Percentiles rank a stretch among this genome's conserved stretches.
Evolutionary conservation across 805 yeast species (phyloP).

Genomic region (Cyberlindnera mrakii): DNA sequence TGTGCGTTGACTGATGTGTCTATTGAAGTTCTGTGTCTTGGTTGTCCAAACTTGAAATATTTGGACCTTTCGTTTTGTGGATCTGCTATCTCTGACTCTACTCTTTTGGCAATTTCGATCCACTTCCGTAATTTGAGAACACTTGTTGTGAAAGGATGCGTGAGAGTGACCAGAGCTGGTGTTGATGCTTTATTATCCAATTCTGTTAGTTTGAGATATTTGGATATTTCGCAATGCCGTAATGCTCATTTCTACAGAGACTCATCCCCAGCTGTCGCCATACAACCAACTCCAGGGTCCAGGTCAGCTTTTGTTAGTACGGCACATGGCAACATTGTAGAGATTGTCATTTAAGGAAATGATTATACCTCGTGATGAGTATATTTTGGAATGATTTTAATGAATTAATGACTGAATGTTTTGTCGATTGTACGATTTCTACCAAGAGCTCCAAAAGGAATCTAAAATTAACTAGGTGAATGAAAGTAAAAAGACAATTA

Average conservation of each 20-base stretch:
- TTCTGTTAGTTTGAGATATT: conserved; percentile 41
- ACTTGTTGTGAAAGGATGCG: conserved; percentile 60
- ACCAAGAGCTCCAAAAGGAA: too few relatives aligned
- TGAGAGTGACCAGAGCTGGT: conserved; percentile 72
- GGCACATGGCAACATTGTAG: conserved; percentile 47
- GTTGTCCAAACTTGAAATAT: conserved; percentile 49
- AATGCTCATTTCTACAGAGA: conserved; percentile 62
- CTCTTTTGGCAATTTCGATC: conserved; percentile 53
- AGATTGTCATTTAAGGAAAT: conserved; percentile 40
- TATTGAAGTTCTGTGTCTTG: conserved; percentile 57
- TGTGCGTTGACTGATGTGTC: conserved; percentile 69
- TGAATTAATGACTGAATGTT: not conserved
- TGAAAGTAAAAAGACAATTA: not conserved
- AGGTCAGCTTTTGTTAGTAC: conserved; percentile 55
- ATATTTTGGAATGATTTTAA: conserved; percentile 3
- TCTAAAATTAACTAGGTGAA: too few relatives aligned
- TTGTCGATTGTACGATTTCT: too few relatives aligned
- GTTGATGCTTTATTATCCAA: conserved; percentile 61
- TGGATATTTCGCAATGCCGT: conserved; percentile 68
- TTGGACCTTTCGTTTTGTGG: conserved; percentile 72
- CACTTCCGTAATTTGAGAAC: conserved; percentile 43
- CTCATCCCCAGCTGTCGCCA: conserved; percentile 48
- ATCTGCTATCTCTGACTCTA: conserved; percentile 69
- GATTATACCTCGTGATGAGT: too few relatives aligned
- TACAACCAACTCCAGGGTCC: conserved; percentile 44